phyloP scores from a whole-genome alignment of 2,329 filamentous ascomycete genomes.

The Calycina herbarum region DNA sequence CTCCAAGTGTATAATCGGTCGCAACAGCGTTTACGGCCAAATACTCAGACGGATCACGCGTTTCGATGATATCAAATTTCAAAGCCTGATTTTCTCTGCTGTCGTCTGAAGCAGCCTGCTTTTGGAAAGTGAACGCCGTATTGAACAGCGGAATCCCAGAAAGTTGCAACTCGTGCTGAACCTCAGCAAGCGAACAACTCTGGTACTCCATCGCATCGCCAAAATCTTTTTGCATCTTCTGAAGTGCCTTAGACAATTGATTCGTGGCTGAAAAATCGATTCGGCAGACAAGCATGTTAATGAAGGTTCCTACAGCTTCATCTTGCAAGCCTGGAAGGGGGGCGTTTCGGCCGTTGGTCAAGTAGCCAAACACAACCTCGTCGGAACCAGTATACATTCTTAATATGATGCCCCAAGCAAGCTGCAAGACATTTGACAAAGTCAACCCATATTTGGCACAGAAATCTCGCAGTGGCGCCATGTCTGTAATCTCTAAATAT shows the following conservation, averaged over 20 bases:
- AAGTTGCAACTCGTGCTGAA: constrained; percentile 39
- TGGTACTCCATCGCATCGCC: constrained; percentile 13
- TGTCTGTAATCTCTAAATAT: constrained; percentile 27
- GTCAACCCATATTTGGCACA: constrained; percentile 32
- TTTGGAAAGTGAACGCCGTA: constrained; percentile 44
- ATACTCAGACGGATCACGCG: constrained; percentile 43
- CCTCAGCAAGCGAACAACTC: constrained; percentile 16
- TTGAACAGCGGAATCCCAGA: constrained; percentile 43
- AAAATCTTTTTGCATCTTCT: constrained; percentile 15
- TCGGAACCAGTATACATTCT: constrained; percentile 41
- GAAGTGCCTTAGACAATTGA: constrained; percentile 7
- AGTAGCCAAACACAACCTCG: constrained; percentile 43
- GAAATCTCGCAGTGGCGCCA: constrained; percentile 10
- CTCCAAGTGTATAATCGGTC: constrained; percentile 38
- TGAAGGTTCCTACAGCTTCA: constrained; percentile 14
- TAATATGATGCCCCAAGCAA: constrained; percentile 42
- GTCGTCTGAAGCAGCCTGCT: constrained; percentile 23
- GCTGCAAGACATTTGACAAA: constrained; percentile 40
- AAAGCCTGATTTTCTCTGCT: constrained; percentile 26
- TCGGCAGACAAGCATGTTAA: constrained; percentile 19
- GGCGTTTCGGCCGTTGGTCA: constrained; percentile 38
- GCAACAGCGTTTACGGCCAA: constrained; percentile 43
- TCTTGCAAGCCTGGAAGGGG: constrained; percentile 15
- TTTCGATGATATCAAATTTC: constrained; percentile 37
- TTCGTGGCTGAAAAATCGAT: constrained; percentile 6